Percentiles rank a stretch among this genome's conserved stretches.
phyloP scores from a whole-genome alignment of 2,329 filamentous ascomycete genomes.

The Aspergillus quadricinctus region DNA sequence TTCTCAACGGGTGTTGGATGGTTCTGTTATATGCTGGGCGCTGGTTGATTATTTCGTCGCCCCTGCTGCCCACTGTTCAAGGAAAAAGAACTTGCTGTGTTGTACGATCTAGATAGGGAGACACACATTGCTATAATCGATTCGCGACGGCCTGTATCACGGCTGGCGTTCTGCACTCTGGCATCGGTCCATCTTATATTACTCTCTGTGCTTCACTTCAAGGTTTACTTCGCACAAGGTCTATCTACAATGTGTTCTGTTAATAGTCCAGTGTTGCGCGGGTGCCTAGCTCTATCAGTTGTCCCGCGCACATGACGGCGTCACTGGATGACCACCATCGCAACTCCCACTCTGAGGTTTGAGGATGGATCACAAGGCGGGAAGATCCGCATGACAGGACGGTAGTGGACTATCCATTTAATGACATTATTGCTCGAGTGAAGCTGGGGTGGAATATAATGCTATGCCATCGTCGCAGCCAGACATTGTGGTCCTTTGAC shows the following conservation, averaged over 20 bases:
- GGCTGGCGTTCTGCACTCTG: not conserved
- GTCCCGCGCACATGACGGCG: not conserved
- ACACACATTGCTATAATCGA: not conserved
- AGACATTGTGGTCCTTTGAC: not conserved
- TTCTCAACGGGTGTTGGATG: constrained; percentile 13
- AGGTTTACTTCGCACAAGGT: not conserved
- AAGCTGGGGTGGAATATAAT: not conserved
- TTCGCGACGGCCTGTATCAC: not conserved
- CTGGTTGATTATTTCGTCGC: constrained; percentile 6
- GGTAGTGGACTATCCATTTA: not conserved
- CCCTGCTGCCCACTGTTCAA: constrained; percentile 2
- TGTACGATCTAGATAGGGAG: not conserved
- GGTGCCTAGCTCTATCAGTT: not conserved
- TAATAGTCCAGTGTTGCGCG: not conserved
- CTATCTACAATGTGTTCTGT: not conserved
- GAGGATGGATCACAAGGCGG: not conserved
- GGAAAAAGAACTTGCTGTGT: not conserved
- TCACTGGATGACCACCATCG: not conserved
- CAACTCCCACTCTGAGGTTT: not conserved
- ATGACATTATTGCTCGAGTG: not conserved
- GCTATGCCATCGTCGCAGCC: not conserved
- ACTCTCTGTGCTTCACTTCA: not conserved
- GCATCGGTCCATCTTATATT: not conserved
- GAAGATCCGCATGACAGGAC: not conserved
- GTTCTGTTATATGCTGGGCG: constrained; percentile 11